Evolutionary conservation across 2,329 filamentous ascomycete species (phyloP), one percentile per base, ranked within the genome.

Genomic region (Exophiala aquamarina): DNA sequence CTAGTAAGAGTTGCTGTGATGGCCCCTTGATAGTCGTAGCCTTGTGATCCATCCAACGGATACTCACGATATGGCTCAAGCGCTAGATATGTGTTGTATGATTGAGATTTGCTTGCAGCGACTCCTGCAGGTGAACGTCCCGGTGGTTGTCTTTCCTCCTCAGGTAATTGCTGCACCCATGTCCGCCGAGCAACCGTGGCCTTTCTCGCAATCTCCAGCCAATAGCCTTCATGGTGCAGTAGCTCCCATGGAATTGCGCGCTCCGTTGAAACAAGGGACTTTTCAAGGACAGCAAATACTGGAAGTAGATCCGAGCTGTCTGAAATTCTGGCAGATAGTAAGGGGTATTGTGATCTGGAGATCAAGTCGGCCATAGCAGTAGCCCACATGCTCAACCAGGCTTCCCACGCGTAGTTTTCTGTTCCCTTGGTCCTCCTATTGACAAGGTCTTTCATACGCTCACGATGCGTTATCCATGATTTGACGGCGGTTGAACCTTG

Each of bases 381-480:
- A 13, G 80, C 77, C 82, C 82, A 85, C 46, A 87, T 79, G 32
- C 88, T 83, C 69, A 95, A 87, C 91, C 92, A 98, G 2, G 92
- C 91, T 61, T 89, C 81, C 88, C 91, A 97, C 4, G 89, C 89
- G 65, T 97, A 97, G 56, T 89, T 95, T 23, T 83, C 81, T 2
- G 88, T 90, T 1, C 92, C 92, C 59, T 88, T 88, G 3, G 90
- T 91, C 57, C 86, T 83, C 14, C 87, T 79, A 61, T 95, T 89
- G 13, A 96, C 74, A 42, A 96, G 80, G 59, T 89, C 86, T 45
- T 77, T 78, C 55, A 92, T 83, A 46, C 85, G 81, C 45, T 83
- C 78, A 51, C 84, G 82, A 66, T 97, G 94, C 29, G 74, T 75
- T 48, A 84, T 76, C 92, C 92, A 97, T 45, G 84, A 81, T 45